These are phyloP conservation scores for Phytophthora niederhauseri DNA, from an alignment of 352 stramenopile genomes.

Conservation along the genomic window DNA sequence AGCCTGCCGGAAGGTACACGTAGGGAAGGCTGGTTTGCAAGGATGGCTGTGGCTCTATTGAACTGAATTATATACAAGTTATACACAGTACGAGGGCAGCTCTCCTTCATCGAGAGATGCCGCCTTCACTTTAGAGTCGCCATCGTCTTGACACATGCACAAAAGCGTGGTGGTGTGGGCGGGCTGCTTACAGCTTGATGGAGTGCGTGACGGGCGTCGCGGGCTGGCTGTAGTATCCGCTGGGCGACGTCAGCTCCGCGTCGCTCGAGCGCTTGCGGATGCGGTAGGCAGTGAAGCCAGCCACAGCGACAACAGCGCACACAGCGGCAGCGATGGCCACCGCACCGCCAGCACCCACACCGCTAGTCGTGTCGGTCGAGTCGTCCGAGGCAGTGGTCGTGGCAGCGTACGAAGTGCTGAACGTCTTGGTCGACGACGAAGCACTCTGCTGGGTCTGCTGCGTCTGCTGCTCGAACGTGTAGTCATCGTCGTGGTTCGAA, in stretches of 20 bases:
- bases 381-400: conserved; percentile 12
- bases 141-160: conserved; percentile 33
- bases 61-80: conserved; percentile 32
- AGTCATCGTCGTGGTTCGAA: conserved; percentile 26
- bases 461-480: conserved; percentile 21
- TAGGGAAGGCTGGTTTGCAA: conserved; percentile 4
- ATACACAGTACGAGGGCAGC: conserved; percentile 21
- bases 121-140: conserved; percentile 17
- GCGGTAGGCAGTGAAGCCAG: conserved; percentile 44
- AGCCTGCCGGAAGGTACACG: not conserved
- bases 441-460: conserved; percentile 26
- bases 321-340: conserved; percentile 25
- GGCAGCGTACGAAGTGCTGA: conserved; percentile 24
- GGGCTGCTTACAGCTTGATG: conserved; percentile 27
- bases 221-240: conserved; percentile 34
- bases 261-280: conserved; percentile 34
- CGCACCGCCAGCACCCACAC: not conserved
- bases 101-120: conserved; percentile 10
- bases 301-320: conserved; percentile 40
- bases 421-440: conserved; percentile 31
- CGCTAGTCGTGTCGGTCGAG: not conserved
- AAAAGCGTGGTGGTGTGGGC: conserved; percentile 25
- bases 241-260: conserved; percentile 23
- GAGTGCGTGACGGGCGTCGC: conserved; percentile 23
- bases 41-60: conserved; percentile 29